Base-by-base conservation (phyloP, 2,329 filamentous ascomycete species). In the Beauveria varroae region DNA sequence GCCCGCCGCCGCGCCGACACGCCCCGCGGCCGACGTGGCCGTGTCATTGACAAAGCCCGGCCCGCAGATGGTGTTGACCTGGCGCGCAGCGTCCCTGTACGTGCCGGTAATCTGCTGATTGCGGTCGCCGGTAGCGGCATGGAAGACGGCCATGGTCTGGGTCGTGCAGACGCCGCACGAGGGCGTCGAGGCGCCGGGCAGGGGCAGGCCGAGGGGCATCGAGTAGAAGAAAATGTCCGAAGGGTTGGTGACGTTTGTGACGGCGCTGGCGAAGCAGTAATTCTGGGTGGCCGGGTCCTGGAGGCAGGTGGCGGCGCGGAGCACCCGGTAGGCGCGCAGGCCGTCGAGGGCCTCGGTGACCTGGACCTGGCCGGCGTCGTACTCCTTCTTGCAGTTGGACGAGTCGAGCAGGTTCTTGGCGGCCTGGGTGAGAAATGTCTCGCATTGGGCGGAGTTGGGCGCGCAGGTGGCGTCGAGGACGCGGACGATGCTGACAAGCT, bases 241-340 rank as follows among this genome's bases (percentile, higher is more conserved):
- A 0, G 89, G 79, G 9, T 84, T 87, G 24, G 84, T 83, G 6
- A 77, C 72, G 74, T 96, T 96, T 53, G 89, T 91, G 63, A 93
- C 86, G 55, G 93, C 91, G 67, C 90, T 88, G 66, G 90, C 90
- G 72, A 91, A 97, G 77, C 85, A 88, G 78, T 93, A 97, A 66
- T 86, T 82, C 56, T 80, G 80, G 1, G 86, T 86, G 0, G 78
- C 74, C 0, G 84, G 79, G 70, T 90, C 84, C 63, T 85, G 86
- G 22, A 96, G 81, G 71, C 95, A 99, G 7, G 88, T 88, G 3
- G 91, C 91, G 54, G 85, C 81, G 76, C 93, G 96, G 34, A 96
- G 76, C 30, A 88, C 82, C 64, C 86, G 79, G 75, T 97, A 99
- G 50, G 90, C 83, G 24, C 85, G 74, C 68, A 98, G 82, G 52